phyloP scores from a whole-genome alignment of 108 stramenopile genomes.

The Poteriospumella lacustris region DNA sequence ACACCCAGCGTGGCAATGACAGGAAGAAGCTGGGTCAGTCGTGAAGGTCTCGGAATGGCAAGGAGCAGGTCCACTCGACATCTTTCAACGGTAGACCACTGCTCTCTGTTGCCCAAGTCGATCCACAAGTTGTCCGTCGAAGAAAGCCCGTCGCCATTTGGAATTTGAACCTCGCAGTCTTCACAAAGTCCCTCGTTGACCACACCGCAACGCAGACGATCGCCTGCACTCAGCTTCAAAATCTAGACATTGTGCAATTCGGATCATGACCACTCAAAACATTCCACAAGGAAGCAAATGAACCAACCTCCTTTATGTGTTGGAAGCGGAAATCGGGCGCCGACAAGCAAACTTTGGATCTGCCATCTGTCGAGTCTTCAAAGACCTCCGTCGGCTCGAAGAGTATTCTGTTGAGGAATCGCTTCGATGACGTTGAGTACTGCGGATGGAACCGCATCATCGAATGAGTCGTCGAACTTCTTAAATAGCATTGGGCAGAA shows the following conservation, averaged over 20 bases:
- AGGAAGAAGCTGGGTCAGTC: slow-evolving; percentile 74
- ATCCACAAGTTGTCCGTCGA: neutral
- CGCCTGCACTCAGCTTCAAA: neutral
- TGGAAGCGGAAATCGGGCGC: neutral
- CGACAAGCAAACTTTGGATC: neutral
- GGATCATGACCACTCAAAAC: neutral
- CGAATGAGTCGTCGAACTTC: too few relatives aligned
- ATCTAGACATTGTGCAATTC: neutral
- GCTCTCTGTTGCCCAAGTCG: neutral
- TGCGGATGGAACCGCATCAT: too few relatives aligned
- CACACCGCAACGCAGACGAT: neutral
- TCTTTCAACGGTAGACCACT: neutral
- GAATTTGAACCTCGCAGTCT: neutral
- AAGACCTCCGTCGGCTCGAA: neutral
- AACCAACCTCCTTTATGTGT: neutral
- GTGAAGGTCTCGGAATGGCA: slow-evolving; percentile 77
- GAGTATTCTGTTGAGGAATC: neutral
- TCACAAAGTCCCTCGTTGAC: neutral
- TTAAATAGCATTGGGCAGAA: too few relatives aligned
- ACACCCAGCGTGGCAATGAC: slow-evolving; percentile 80
- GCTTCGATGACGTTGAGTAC: too few relatives aligned
- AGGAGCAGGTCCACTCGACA: slow-evolving; percentile 58
- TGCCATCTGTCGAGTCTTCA: neutral
- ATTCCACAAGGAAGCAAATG: neutral
- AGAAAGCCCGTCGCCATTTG: neutral